A percentile compares a stretch with the other conserved stretches of the same genome.
These are phyloP conservation scores for Xylaria sp. DNA, from an alignment of 2,329 filamentous ascomycete species.

Conservation along the genomic window DNA sequence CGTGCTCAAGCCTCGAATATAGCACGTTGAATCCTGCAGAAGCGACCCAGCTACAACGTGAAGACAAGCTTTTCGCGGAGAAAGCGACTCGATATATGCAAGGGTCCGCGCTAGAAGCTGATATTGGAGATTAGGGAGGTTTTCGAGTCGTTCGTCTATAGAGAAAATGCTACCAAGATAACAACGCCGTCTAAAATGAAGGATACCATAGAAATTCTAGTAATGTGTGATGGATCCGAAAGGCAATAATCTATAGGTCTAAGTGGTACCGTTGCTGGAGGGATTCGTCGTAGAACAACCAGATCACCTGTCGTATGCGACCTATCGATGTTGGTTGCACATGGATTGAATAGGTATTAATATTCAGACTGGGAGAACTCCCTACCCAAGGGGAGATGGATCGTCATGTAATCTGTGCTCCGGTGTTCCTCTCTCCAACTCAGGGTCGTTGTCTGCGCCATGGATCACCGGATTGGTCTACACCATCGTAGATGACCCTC, in stretches of 20 bases:
- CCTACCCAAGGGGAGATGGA: slow-evolving; percentile 3
- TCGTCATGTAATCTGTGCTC: slow-evolving; percentile 3
- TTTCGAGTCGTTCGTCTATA: slow-evolving; percentile 1
- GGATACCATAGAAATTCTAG: neutral
- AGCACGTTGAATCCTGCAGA: slow-evolving; percentile 29
- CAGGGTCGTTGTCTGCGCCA: slow-evolving; percentile 30
- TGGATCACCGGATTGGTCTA: slow-evolving; percentile 34
- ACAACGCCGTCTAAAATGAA: slow-evolving; percentile 6
- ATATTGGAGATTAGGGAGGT: neutral
- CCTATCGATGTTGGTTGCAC: neutral
- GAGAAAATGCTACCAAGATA: neutral
- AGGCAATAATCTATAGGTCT: neutral
- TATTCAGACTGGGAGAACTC: neutral
- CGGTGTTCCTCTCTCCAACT: slow-evolving; percentile 12
- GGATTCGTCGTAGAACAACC: neutral
- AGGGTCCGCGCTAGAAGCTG: slow-evolving; percentile 1
- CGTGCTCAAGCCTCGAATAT: slow-evolving; percentile 39
- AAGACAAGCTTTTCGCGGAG: slow-evolving; percentile 20
- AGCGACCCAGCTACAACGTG: slow-evolving; percentile 21
- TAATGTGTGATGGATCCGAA: neutral
- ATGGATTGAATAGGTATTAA: neutral
- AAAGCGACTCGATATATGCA: neutral
- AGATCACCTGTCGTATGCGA: neutral
- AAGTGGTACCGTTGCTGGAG: neutral
- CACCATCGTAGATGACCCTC: slow-evolving; percentile 32